A percentile compares a stretch with the other conserved stretches of the same genome.
Conservation (phyloP, 2,329 filamentous ascomycete species). For the Aspergillus sp. region DNA sequence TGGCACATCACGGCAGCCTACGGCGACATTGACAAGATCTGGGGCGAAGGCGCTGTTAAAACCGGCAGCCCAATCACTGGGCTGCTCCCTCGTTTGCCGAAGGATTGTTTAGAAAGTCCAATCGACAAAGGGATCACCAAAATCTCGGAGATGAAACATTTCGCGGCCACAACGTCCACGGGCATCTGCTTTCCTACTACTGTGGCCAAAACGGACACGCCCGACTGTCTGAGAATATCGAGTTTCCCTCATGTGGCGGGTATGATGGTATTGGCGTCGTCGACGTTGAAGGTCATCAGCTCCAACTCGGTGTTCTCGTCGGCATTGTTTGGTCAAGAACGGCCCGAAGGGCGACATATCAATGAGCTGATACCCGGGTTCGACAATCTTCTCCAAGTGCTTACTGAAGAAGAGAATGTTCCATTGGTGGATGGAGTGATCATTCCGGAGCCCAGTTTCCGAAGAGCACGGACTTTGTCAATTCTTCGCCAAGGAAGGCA, state of each 20-base stretch:
- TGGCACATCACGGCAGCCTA: conserved; percentile 67
- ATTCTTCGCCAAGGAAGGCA: conserved; percentile 78
- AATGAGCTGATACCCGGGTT: conserved; percentile 82
- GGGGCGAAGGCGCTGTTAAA: conserved; percentile 68
- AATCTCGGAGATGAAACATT: conserved; percentile 70
- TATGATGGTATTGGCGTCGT: conserved; percentile 86
- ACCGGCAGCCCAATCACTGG: conserved; percentile 71
- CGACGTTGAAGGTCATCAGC: conserved; percentile 76
- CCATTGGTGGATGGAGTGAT: conserved; percentile 89
- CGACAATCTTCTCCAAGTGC: conserved; percentile 73
- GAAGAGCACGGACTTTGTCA: conserved; percentile 79
- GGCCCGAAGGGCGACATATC: conserved; percentile 76
- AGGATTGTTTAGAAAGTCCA: conserved; percentile 67
- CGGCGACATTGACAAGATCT: conserved; percentile 82
- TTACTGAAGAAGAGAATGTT: conserved; percentile 84
- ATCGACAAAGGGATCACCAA: conserved; percentile 71
- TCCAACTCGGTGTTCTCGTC: conserved; percentile 94
- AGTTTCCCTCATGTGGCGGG: conserved; percentile 97
- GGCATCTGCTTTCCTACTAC: conserved; percentile 81
- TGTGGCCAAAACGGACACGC: conserved; percentile 68
- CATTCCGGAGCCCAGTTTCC: conserved; percentile 92
- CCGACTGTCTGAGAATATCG: conserved; percentile 75
- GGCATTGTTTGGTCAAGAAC: conserved; percentile 84
- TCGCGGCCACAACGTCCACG: conserved; percentile 76
- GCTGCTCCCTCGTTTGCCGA: conserved; percentile 77